A percentile compares a stretch with the other conserved stretches of the same genome.
Conservation (phyloP, 2,329 filamentous ascomycete species). For the Chaetomiaceae sp. region DNA sequence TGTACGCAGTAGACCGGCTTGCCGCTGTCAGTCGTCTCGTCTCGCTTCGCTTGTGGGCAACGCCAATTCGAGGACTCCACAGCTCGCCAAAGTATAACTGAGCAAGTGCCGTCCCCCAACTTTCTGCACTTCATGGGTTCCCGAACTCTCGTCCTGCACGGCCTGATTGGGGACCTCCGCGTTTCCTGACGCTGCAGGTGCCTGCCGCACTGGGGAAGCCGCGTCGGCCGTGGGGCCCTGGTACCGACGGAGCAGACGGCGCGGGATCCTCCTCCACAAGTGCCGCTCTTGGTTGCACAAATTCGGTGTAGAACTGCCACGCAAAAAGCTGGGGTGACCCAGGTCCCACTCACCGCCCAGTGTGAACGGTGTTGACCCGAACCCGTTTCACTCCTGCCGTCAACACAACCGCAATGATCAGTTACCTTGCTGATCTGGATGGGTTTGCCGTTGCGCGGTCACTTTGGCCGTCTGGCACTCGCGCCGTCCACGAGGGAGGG, state of each 20-base stretch:
- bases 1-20: no score
- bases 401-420: not conserved
- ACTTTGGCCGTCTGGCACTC: no score
- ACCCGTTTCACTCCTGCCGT: not conserved
- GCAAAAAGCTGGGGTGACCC: slow-evolving; percentile 3
- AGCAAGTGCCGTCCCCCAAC: no score
- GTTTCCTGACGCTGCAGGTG: slow-evolving; percentile 6
- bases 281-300: slow-evolving; percentile 18
- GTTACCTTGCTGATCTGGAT: no score
- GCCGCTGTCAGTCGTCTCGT: no score
- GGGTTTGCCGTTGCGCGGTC: not conserved
- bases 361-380: no score
- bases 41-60: no score
- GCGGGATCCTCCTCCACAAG: slow-evolving; percentile 18
- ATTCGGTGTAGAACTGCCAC: slow-evolving; percentile 11
- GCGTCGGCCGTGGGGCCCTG: slow-evolving; percentile 10
- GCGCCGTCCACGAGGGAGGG: no score
- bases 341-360: slow-evolving; percentile 7
- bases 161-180: slow-evolving; percentile 23
- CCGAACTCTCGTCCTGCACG: slow-evolving; percentile 9
- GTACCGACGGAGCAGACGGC: slow-evolving; percentile 17
- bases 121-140: not conserved
- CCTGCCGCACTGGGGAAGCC: slow-evolving; percentile 6
- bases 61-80: no score
- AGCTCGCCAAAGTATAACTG: no score